Percentiles rank a stretch among this genome's conserved stretches.
These are phyloP conservation scores for Anisodus tanguticus DNA, from an alignment of 257 asterid species.

Conservation along the genomic window DNA sequence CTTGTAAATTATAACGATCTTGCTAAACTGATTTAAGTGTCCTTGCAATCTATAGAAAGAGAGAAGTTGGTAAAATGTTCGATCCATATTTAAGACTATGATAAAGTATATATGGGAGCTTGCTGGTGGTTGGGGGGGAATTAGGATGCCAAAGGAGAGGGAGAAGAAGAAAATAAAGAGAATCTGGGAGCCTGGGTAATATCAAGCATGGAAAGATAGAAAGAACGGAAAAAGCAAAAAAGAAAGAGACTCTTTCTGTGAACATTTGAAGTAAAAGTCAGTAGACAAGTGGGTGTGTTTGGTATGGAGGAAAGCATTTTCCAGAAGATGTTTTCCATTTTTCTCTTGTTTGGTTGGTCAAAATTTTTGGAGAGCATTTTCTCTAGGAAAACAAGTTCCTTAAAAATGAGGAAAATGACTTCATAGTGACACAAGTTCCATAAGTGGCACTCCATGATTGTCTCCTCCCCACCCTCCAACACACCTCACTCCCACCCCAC, in stretches of 20 bases:
- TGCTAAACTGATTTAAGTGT: not conserved
- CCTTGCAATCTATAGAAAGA: constrained; percentile 16
- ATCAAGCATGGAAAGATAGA: not conserved
- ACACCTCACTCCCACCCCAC: not conserved
- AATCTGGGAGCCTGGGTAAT: constrained; percentile 12
- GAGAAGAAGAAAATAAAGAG: constrained; percentile 2
- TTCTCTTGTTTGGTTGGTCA: constrained; percentile 7
- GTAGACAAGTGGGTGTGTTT: not conserved
- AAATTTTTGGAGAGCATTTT: not conserved
- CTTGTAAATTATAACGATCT: not conserved
- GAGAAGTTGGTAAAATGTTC: not conserved
- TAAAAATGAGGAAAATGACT: not conserved
- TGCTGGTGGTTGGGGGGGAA: not conserved
- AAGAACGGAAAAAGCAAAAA: not conserved
- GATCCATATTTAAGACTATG: not conserved
- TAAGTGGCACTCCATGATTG: not conserved
- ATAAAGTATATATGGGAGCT: constrained; percentile 8
- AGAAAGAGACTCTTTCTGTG: not conserved
- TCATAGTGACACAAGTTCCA: not conserved
- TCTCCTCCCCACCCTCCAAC: not conserved
- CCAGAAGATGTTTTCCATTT: not conserved
- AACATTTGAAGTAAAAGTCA: constrained; percentile 17
- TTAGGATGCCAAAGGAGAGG: not conserved
- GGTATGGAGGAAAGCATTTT: not conserved
- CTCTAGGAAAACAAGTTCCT: not conserved